These are phyloP conservation scores for Diophrys appendiculata DNA, from an alignment of 73 alveolate species.

Conservation along the genomic window DNA sequence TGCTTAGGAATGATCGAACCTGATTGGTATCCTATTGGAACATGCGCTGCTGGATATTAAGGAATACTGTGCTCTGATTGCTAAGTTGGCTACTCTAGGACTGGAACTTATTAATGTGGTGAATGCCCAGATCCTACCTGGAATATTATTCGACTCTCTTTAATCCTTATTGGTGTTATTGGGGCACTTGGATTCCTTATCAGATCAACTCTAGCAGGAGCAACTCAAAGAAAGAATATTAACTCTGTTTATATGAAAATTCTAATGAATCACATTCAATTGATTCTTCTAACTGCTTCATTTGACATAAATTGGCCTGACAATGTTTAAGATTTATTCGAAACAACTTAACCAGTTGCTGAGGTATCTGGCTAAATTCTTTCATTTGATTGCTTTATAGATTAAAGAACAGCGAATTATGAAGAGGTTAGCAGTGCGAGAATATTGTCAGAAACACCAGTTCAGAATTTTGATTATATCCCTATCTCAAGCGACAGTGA, in stretches of 20 bases:
- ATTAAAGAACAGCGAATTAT: not conserved
- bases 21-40: slow-evolving; percentile 18
- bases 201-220: slow-evolving; percentile 40
- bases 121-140: slow-evolving; percentile 40
- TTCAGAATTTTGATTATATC: not conserved
- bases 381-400: slow-evolving; percentile 1
- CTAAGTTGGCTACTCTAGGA: slow-evolving; percentile 30
- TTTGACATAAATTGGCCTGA: slow-evolving; percentile 30
- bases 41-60: slow-evolving; percentile 45
- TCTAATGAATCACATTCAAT: slow-evolving; percentile 40
- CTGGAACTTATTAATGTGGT: slow-evolving; percentile 33
- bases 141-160: slow-evolving; percentile 37
- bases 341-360: slow-evolving; percentile 12
- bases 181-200: slow-evolving; percentile 17
- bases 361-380: slow-evolving; percentile 12
- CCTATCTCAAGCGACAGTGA: not conserved
- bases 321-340: not conserved
- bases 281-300: slow-evolving; percentile 19
- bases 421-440: not conserved
- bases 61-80: slow-evolving; percentile 61
- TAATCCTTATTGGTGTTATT: not conserved
- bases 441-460: not conserved
- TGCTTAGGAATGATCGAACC: slow-evolving; percentile 31
- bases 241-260: slow-evolving; percentile 41
- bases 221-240: slow-evolving; percentile 22